Base-by-base conservation (phyloP, 306 rosid genomes). In the Alnus glutinosa region DNA sequence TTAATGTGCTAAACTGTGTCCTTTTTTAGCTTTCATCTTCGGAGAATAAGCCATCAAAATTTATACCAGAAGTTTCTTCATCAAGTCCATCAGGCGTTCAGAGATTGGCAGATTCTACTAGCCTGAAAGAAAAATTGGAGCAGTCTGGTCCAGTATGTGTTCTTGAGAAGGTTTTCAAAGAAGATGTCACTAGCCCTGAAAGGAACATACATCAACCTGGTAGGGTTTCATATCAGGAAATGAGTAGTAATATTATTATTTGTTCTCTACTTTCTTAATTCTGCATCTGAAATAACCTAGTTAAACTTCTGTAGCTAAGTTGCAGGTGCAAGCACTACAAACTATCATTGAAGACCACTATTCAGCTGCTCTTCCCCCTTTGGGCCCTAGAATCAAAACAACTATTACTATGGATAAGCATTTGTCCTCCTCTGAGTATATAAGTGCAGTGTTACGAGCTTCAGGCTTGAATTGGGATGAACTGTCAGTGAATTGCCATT, bases 381-480 rank as follows among this genome's bases (percentile, higher is more conserved):
- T 23, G 61, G 76, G 80, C 66, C 49, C 74, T n/a, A 73, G 64
- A 59, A 44, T 74, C 75, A 62, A 77, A 36, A 54, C 75, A 39
- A 55, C 78, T 6, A 55, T 83, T 66, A 58, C 88, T 66, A 77
- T 68, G 46, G 74, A 80, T 63, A 77, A 64, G 13, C 68, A 44
- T 44, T 63, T 46, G 52, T 64, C 80, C 75, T 80, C 80, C 79
- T 69, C 86, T 9, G 77, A 88, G 68, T 55, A 36, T 49, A 42
- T 81, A 55, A 82, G 61, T 18, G 89, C 82, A 74, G 73, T 89
- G 73, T 75, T 88, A 63, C 86, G 81, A 83, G 83, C 79, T 30
- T 84, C 93, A 42, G 70, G 58, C 85, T 64, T 83, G 44, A 87
- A 88, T 73, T 86, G 89, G 83, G 86, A 87, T 39, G 92, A 83